Percentiles rank a stretch among this genome's conserved stretches.
Evolutionary conservation across 257 asterid genomes (phyloP).

Genomic region (Haberlea rhodopensis): DNA sequence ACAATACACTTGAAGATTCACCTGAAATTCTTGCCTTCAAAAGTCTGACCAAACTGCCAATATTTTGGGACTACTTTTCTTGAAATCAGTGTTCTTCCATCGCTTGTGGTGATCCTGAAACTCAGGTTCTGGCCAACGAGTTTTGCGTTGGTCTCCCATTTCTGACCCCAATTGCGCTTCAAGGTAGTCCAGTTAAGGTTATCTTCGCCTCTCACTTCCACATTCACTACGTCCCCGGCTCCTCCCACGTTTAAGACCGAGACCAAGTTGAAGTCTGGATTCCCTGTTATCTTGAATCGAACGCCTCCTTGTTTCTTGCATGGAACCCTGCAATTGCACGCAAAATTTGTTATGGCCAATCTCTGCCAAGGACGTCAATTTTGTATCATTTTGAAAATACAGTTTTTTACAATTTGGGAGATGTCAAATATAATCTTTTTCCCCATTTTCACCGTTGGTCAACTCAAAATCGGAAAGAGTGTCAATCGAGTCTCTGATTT

Average conservation of each 20-base stretch:
- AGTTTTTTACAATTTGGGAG: no score
- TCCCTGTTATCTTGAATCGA: constrained; percentile 40
- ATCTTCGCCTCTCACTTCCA: constrained; percentile 33
- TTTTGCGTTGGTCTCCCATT: constrained; percentile 36
- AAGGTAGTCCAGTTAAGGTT: constrained; percentile 27
- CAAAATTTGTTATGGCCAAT: no score
- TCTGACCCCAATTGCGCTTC: constrained; percentile 41
- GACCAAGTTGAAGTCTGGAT: constrained; percentile 41
- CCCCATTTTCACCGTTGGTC: background rate
- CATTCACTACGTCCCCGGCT: constrained; percentile 37
- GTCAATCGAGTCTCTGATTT: no score
- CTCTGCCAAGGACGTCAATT: no score
- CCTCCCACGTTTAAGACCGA: constrained; percentile 46
- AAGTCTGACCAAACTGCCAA: constrained; percentile 51
- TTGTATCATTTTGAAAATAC: no score
- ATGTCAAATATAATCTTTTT: no score
- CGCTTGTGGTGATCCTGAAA: constrained; percentile 41
- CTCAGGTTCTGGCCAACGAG: constrained; percentile 34
- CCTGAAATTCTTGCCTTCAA: constrained; percentile 34
- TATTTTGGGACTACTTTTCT: constrained; percentile 22
- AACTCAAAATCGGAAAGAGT: no score
- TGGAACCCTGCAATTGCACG: constrained; percentile 31
- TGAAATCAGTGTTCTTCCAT: constrained; percentile 32
- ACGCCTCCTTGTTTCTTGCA: constrained; percentile 55
- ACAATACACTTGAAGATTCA: background rate